phyloP scores from a whole-genome alignment of 2,329 filamentous ascomycete species.

The Apiospora koreana region DNA sequence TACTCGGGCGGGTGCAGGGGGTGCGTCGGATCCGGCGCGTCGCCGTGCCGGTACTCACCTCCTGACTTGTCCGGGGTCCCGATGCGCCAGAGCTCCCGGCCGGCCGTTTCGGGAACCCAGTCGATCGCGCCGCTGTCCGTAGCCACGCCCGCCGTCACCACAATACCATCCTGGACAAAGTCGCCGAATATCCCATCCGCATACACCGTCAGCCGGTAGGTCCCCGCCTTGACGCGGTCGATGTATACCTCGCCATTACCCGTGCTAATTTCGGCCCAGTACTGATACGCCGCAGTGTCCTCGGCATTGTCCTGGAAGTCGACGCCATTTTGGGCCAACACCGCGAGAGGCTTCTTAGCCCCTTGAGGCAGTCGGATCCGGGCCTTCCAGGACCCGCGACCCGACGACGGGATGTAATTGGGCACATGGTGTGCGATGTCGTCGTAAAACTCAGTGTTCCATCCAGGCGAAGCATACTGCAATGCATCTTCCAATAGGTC shows the following conservation, averaged over 20 bases:
- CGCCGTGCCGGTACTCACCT: conserved; percentile 62
- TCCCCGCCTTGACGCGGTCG: conserved; percentile 55
- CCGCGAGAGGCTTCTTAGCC: conserved; percentile 53
- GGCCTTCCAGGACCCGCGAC: conserved; percentile 52
- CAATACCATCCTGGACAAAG: conserved; percentile 52
- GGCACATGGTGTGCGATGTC: conserved; percentile 60
- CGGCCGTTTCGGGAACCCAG: conserved; percentile 57
- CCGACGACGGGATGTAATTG: conserved; percentile 56
- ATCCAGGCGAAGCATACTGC: conserved; percentile 49
- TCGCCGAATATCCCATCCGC: conserved; percentile 64
- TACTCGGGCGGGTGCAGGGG: conserved; percentile 58
- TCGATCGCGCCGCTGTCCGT: conserved; percentile 38
- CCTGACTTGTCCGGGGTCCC: conserved; percentile 62
- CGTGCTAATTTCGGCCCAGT: conserved; percentile 56
- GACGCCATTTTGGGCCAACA: conserved; percentile 52
- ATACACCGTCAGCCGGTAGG: conserved; percentile 64
- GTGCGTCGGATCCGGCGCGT: conserved; percentile 47
- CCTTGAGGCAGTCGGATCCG: conserved; percentile 52
- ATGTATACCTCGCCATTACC: conserved; percentile 50
- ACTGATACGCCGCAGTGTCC: conserved; percentile 58
- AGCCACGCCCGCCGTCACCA: conserved; percentile 40
- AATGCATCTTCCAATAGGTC: conserved; percentile 55
- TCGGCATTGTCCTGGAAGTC: conserved; percentile 62
- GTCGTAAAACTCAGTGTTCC: conserved; percentile 65
- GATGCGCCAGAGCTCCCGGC: conserved; percentile 62